Evolutionary conservation across 164 flowering plant species (phyloP), one percentile per base, ranked within the genome.

Genomic region (Magnolia officinalis): DNA sequence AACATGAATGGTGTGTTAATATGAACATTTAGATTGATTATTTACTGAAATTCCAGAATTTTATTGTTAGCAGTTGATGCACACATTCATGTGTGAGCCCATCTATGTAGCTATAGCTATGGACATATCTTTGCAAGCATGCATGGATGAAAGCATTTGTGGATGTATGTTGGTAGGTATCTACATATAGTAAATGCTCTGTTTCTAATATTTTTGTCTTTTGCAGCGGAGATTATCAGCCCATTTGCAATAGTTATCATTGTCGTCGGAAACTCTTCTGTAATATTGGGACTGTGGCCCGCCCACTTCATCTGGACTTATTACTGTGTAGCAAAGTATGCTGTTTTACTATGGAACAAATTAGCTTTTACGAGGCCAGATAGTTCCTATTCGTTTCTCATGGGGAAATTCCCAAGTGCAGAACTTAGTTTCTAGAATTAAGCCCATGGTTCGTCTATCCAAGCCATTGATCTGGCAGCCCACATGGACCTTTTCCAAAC

Each of bases 241-340:
- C 94, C 96, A 4, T 6, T 89, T 63, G 90, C 74, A 6, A 78
- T 72, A 23, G 75, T 75, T 75, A 86, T 92, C 70, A 84, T 92
- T 69, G 71, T 81, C 51, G 50, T 85, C 68, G 96, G 93, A 37
- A 92, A 90, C 65, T 88, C 97, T 6, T 85, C 89, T 13, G 95
- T 96, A 6, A 85, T 92, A 1, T 70, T 92, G 55, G 95, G 98
- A 0, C 87, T 96, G 21, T 96, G 94, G 96, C 87, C 87, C 73
- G 98, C 97, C 51, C 99, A 96, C 85, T 80, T 83, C 74, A 1
- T 90, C 29, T 96, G 98, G 95, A 92, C 93, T 73, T 89, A 78
- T 86, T 92, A 88, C 80, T 91, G 98, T 77, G 86, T 91, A 4
- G 78, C 77, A 18, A 91, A 87, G 99, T 95, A 85, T 65, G 85